phyloP scores from a whole-genome alignment of 2,329 filamentous ascomycete species.

The Beauveria rudraprayagi region DNA sequence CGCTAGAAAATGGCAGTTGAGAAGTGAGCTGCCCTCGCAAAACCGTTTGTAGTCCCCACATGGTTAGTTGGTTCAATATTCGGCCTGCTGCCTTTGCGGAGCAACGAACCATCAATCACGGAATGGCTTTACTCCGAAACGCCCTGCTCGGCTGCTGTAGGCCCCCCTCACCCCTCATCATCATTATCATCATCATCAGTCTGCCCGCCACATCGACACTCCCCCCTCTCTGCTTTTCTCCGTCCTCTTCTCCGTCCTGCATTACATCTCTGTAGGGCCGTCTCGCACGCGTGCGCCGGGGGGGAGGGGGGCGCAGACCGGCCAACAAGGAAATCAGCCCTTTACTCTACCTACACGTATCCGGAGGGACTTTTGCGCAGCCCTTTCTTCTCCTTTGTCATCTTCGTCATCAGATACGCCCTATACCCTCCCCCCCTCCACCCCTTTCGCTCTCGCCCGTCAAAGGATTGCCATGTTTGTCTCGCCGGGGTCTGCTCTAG shows the following conservation, averaged over 20 bases:
- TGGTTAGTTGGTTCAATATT: no score
- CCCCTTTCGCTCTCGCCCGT: neutral
- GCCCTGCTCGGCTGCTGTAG: neutral
- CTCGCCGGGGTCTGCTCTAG: neutral
- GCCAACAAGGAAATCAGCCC: neutral
- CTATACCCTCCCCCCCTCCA: neutral
- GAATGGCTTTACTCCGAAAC: constrained; percentile 1
- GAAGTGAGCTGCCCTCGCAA: no score
- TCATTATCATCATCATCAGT: neutral
- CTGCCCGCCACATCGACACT: neutral
- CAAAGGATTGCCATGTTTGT: neutral
- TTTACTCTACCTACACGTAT: neutral
- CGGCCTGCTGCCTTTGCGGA: neutral
- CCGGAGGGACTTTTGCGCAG: constrained; percentile 3
- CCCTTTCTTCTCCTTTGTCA: neutral
- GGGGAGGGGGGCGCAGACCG: neutral
- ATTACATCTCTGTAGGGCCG: neutral
- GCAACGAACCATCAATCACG: neutral
- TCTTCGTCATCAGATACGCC: constrained; percentile 4
- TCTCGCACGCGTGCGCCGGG: no score
- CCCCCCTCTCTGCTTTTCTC: neutral
- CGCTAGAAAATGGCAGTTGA: no score
- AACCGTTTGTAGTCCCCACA: no score
- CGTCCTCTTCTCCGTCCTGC: neutral
- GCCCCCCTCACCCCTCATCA: neutral